Evolutionary conservation across 169 alveolate genomes (phyloP), one percentile per base, ranked within the genome.

Genomic region (Eimeria tenella): DNA sequence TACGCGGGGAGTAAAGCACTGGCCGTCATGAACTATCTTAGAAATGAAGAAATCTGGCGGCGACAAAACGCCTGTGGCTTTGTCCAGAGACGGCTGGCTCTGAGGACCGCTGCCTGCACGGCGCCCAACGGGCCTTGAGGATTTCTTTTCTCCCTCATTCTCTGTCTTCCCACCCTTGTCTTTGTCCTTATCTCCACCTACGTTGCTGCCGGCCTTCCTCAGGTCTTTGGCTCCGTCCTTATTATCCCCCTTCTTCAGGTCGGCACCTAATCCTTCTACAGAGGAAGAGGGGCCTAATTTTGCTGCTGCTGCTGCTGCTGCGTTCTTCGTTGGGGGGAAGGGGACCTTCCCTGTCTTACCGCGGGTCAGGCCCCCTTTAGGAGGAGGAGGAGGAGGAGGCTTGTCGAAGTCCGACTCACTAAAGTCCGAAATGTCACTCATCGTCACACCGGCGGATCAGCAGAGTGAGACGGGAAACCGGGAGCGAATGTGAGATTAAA

Each of bases 351-450:
- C 10, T 13, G 50, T 68, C 79, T 21, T 68, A 15, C 42, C 21
- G 15, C 21, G 79, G 21, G 13, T 4, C 49, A 21, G 42, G 42
- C 79, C 15, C 79, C 10, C 31, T 11, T 21, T 21, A 56, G 52
- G 31, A 49, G 90, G 49, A 31, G 42, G 42, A 31, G 42, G 42
- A 86, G 93, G 53, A 23, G 62, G 75, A 60, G 75, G 62, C 94
- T 58, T 23, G 50, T 50, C 86, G 74, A 49, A 74, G 77, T 25
- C 95, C 4, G 90, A 23, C 19, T 84, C 90, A 49, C 89, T 21
- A 23, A 70, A 83, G 53, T 62, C 95, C 25, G 94, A 86, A 2
- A 93, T 60, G 88, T 84, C 95, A 42, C 90, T 68, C 94, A 90
- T 90, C 23, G 19, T 90, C 52, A 73, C 11, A 17, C 19, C 21